These are phyloP conservation scores for Colletotrichum sp. DNA, from an alignment of 2,329 filamentous ascomycete species.

Conservation along the genomic window DNA sequence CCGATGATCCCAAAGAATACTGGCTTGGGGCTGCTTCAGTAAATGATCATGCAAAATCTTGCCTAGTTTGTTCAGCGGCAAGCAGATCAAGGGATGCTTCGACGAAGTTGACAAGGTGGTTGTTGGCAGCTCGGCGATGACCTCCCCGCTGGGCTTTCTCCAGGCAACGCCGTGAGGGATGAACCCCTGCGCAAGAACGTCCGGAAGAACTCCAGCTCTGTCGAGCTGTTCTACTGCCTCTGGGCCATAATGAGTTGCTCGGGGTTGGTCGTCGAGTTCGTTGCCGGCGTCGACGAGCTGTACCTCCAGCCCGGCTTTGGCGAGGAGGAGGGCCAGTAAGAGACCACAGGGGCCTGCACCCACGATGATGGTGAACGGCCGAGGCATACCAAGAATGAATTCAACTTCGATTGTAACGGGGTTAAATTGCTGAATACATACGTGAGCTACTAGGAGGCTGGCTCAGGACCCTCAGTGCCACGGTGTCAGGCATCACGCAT, in stretches of 20 bases:
- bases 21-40: neutral
- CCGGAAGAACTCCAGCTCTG: neutral
- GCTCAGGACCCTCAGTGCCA: too few species aligned
- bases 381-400: neutral
- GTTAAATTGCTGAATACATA: rapidly evolving
- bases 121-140: neutral
- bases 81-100: neutral
- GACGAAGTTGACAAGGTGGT: neutral
- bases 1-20: neutral
- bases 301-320: neutral
- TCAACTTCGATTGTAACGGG: rapidly evolving
- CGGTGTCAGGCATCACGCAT: neutral
- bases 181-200: neutral
- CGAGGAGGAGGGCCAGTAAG: neutral
- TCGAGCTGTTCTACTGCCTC: neutral
- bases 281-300: neutral
- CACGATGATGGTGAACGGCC: neutral
- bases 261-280: neutral
- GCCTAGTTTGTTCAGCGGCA: neutral
- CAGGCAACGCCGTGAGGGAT: neutral
- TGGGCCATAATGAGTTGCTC: neutral
- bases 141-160: neutral
- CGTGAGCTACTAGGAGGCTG: too few species aligned
- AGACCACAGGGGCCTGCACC: neutral
- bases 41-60: neutral